Conservation (phyloP, 805 yeast genomes). For the Danielozyma ontarioensis region DNA sequence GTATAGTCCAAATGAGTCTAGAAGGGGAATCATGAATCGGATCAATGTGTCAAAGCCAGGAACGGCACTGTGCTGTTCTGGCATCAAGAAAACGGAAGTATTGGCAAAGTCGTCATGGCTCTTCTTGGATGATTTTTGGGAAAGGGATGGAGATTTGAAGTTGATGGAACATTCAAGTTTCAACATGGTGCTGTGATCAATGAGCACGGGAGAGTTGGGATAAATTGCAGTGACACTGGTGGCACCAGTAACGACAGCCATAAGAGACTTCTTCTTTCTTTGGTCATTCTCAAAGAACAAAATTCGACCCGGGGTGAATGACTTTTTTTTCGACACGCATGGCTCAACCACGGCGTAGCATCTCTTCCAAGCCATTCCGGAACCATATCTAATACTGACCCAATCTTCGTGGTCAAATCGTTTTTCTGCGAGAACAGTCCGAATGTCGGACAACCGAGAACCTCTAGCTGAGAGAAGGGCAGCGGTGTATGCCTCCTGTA, state of each 20-base stretch:
- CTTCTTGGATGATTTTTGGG: constrained; percentile 29
- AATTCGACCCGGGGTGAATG: constrained; percentile 56
- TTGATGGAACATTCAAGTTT: constrained; percentile 80
- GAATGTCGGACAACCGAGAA: constrained; percentile 77
- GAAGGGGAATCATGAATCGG: constrained; percentile 34
- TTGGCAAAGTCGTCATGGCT: constrained; percentile 30
- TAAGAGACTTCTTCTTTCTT: constrained; percentile 59
- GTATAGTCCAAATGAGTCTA: constrained; percentile 40
- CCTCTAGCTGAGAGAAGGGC: constrained; percentile 92
- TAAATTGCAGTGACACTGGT: constrained; percentile 82
- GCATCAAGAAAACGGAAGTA: constrained; percentile 40
- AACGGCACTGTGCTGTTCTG: constrained; percentile 40
- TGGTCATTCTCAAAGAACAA: constrained; percentile 81
- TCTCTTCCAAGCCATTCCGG: constrained; percentile 97
- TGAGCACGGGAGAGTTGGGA: constrained; percentile 76
- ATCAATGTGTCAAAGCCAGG: constrained; percentile 48
- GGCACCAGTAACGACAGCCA: constrained; percentile 75
- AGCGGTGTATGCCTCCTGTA: constrained; percentile 96
- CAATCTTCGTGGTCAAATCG: constrained; percentile 88
- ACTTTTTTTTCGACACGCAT: constrained; percentile 45
- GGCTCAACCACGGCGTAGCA: constrained; percentile 89
- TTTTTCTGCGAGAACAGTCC: constrained; percentile 78
- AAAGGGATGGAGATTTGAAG: constrained; percentile 40
- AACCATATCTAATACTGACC: constrained; percentile 91
- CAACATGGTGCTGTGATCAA: constrained; percentile 83